phyloP scores from a whole-genome alignment of 306 rosid genomes.

The Corylus avellana region DNA sequence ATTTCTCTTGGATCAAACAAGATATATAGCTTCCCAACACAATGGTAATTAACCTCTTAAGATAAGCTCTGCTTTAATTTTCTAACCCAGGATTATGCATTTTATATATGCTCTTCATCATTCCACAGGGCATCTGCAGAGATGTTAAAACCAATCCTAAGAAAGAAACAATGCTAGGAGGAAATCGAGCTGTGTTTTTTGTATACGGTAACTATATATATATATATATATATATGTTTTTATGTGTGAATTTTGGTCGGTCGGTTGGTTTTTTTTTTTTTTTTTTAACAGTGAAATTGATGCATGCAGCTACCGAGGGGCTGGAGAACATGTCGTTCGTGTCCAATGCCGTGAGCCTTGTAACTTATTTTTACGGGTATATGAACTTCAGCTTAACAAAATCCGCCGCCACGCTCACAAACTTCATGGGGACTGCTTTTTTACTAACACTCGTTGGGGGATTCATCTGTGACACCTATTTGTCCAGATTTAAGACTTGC shows the following conservation, averaged over 20 bases:
- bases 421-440: slow-evolving; percentile 76
- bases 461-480: slow-evolving; percentile 64
- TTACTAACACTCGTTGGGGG: slow-evolving; percentile 70
- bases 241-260: neutral
- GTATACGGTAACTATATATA: slow-evolving; percentile 47
- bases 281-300: neutral
- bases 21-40: neutral
- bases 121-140: slow-evolving; percentile 51
- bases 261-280: neutral
- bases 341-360: slow-evolving; percentile 58
- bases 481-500: slow-evolving; percentile 73
- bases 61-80: neutral
- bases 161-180: slow-evolving; percentile 48
- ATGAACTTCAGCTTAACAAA: slow-evolving; percentile 75
- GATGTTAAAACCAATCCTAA: slow-evolving; percentile 28
- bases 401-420: slow-evolving; percentile 76
- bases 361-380: slow-evolving; percentile 68
- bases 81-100: neutral
- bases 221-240: neutral
- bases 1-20: slow-evolving; percentile 2
- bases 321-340: slow-evolving; percentile 81
- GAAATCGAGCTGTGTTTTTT: slow-evolving; percentile 64
- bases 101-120: slow-evolving; percentile 8
- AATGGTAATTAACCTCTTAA: neutral
- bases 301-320: slow-evolving; percentile 66